These are phyloP conservation scores for Candida sonorensis DNA, from an alignment of 805 yeast species.

Conservation along the genomic window DNA sequence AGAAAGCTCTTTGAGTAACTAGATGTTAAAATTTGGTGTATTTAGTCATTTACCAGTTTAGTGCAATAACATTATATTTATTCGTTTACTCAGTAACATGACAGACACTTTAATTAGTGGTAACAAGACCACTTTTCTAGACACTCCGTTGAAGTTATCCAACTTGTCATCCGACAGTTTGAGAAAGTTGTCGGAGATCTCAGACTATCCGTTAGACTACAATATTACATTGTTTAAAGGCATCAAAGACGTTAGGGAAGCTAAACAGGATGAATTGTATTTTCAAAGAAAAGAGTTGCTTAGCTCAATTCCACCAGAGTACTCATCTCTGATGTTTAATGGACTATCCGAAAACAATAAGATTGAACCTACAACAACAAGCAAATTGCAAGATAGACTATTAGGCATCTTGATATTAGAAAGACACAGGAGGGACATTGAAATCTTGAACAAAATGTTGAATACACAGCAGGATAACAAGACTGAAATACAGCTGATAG, in stretches of 20 bases:
- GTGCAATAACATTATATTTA: no score
- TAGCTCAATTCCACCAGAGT: constrained; percentile 19
- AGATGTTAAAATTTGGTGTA: no score
- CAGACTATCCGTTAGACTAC: constrained; percentile 32
- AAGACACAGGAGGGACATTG: constrained; percentile 29
- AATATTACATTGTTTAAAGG: constrained; percentile 31
- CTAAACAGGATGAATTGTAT: constrained; percentile 14
- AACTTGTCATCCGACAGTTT: constrained; percentile 9
- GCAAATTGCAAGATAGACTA: constrained; percentile 28
- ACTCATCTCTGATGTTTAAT: constrained; percentile 13
- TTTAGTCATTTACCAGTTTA: no score
- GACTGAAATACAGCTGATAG: constrained; percentile 16
- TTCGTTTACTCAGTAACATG: no score
- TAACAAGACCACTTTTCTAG: constrained; percentile 7
- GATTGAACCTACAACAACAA: constrained; percentile 24
- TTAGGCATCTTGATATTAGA: constrained; percentile 27
- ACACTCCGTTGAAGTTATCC: constrained; percentile 5
- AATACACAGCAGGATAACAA: constrained; percentile 6
- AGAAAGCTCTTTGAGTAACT: no score
- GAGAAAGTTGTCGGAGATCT: constrained; percentile 18
- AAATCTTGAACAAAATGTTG: constrained; percentile 18
- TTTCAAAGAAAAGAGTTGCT: constrained; percentile 18
- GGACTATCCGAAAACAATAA: constrained; percentile 13
- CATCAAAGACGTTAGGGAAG: constrained; percentile 17
- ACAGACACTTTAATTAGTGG: no score